A percentile compares a stretch with the other conserved stretches of the same genome.
These are phyloP conservation scores for Podosphaera xanthii DNA, from an alignment of 2,329 filamentous ascomycete genomes.

Conservation along the genomic window DNA sequence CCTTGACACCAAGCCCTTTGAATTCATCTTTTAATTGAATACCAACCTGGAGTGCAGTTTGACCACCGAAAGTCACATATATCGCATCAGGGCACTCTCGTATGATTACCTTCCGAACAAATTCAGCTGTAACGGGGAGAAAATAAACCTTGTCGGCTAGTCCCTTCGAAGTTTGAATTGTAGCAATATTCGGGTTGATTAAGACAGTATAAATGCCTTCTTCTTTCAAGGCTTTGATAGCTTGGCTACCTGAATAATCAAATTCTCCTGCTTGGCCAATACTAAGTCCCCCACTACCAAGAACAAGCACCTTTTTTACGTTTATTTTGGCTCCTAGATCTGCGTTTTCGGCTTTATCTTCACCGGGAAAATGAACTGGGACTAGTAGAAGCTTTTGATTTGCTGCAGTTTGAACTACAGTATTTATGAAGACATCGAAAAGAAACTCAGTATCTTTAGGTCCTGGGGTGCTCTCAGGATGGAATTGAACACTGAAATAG, in stretches of 20 bases:
- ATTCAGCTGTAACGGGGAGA: conserved; percentile 86
- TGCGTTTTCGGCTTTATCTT: conserved; percentile 57
- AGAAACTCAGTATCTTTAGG: conserved; percentile 89
- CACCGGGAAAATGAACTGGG: conserved; percentile 73
- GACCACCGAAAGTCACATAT: conserved; percentile 92
- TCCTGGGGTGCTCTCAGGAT: conserved; percentile 89
- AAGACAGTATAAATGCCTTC: conserved; percentile 95
- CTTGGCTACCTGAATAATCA: conserved; percentile 94
- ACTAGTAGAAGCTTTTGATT: conserved; percentile 43
- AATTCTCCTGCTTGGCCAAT: conserved; percentile 98
- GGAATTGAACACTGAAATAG: conserved; percentile 99
- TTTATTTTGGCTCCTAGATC: conserved; percentile 53
- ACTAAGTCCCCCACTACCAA: conserved; percentile 84
- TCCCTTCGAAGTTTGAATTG: conserved; percentile 94
- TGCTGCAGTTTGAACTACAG: conserved; percentile 49
- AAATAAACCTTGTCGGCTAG: conserved; percentile 98
- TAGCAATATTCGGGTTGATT: conserved; percentile 98
- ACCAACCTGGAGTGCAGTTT: conserved; percentile 89
- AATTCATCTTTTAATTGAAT: conserved; percentile 97
- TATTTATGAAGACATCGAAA: conserved; percentile 87
- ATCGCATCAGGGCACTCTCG: conserved; percentile 90
- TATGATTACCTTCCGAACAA: conserved; percentile 90
- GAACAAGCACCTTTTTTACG: conserved; percentile 83
- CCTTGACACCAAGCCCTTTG: conserved; percentile 71
- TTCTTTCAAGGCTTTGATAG: conserved; percentile 94